phyloP scores from a whole-genome alignment of 2,329 filamentous ascomycete species.

The Diaporthe batatas region DNA sequence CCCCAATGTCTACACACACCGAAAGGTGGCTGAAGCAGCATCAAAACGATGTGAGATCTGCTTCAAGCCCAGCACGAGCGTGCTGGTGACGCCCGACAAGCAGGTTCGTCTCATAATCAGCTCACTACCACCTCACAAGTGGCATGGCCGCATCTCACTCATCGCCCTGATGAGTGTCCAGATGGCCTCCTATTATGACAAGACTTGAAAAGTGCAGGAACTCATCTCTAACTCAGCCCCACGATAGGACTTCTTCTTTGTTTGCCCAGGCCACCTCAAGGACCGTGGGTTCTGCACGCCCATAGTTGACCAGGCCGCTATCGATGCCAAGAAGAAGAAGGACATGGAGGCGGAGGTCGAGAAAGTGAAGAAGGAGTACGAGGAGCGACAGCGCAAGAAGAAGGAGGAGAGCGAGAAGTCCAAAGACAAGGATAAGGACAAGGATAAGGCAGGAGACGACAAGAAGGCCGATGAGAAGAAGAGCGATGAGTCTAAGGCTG shows the following conservation, averaged over 20 bases:
- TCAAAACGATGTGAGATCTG: conserved; percentile 91
- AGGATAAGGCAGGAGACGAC: conserved; percentile 57
- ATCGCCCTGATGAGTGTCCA: conserved; percentile 18
- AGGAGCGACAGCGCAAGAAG: conserved; percentile 77
- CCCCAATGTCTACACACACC: conserved; percentile 85
- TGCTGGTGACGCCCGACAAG: conserved; percentile 89
- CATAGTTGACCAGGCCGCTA: conserved; percentile 76
- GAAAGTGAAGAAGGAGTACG: conserved; percentile 81
- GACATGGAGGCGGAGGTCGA: conserved; percentile 75
- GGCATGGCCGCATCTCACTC: conserved; percentile 9
- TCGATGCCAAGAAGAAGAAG: conserved; percentile 75
- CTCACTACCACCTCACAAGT: conserved; percentile 12
- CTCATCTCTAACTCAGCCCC: conserved; percentile 34
- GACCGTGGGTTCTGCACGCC: conserved; percentile 85
- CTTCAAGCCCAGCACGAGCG: conserved; percentile 88
- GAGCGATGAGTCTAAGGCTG: conserved; percentile 48
- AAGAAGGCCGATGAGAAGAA: conserved; percentile 56
- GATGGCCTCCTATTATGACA: fast-evolving
- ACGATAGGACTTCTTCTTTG: conserved; percentile 85
- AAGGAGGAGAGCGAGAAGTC: conserved; percentile 72
- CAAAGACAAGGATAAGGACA: conserved; percentile 61
- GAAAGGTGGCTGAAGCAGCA: conserved; percentile 86
- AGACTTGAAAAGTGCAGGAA: not conserved
- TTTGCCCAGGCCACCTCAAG: conserved; percentile 85
- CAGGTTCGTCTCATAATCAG: conserved; percentile 70